Conservation (phyloP, 1,284 basidiomycete genomes). For the Cryptococcus hybrid region DNA sequence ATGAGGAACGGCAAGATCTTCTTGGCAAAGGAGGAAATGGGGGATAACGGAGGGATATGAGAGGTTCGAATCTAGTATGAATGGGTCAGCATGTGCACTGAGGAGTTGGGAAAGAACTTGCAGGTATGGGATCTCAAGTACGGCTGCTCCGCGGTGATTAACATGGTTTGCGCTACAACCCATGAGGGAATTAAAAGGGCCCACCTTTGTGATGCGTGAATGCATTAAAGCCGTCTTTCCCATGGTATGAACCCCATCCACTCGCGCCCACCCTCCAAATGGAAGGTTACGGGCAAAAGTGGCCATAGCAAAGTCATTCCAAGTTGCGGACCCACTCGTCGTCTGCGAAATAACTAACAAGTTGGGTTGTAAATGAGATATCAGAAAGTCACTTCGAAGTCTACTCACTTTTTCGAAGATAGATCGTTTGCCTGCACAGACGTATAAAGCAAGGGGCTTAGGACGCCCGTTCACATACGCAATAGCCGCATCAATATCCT, state of each 20-base stretch:
- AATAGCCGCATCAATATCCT: constrained; percentile 69
- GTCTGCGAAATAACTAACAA: constrained; percentile 45
- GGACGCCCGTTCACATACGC: constrained; percentile 60
- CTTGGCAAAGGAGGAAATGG: constrained; percentile 20
- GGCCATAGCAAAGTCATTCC: constrained; percentile 47
- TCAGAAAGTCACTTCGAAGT: constrained; percentile 7
- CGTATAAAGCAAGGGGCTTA: constrained; percentile 45
- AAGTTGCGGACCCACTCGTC: constrained; percentile 41
- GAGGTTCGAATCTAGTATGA: constrained; percentile 36
- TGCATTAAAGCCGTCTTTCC: constrained; percentile 43
- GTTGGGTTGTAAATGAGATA: constrained; percentile 40
- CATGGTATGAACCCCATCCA: constrained; percentile 48
- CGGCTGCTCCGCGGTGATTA: constrained; percentile 38
- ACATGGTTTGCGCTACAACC: constrained; percentile 49
- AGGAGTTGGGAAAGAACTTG: constrained; percentile 46
- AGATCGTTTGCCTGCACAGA: constrained; percentile 36
- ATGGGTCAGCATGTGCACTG: constrained; percentile 39
- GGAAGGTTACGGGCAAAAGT: constrained; percentile 41
- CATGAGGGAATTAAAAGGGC: neutral
- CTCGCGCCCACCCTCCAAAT: constrained; percentile 48
- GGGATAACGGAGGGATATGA: constrained; percentile 45
- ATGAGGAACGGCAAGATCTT: constrained; percentile 30
- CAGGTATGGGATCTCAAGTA: constrained; percentile 41
- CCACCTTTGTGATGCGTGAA: constrained; percentile 45
- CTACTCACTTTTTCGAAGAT: constrained; percentile 35